Evolutionary conservation across 257 asterid species (phyloP), one percentile per base, ranked within the genome.

Genomic region (Solanum sejunctum): DNA sequence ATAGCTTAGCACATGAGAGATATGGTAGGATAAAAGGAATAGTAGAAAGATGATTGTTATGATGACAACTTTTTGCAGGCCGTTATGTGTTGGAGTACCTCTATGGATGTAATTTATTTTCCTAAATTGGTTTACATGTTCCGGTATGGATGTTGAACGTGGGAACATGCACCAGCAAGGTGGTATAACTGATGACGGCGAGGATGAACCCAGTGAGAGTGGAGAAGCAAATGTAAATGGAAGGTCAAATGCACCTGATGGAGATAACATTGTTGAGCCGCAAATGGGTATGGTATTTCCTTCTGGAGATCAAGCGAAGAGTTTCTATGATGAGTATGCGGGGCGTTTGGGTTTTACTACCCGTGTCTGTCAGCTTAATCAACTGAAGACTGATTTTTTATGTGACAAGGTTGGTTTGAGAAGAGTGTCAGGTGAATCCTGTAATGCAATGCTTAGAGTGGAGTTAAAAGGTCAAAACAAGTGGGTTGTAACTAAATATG

Each of bases 371-470:
- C 89, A 84, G 73, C 69, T 52, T 83, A 88, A 88, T 80, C 87
- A 86, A 32, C 84, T 92, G 83, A 90, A 89, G 87, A 82, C 90
- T 17, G 83, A 92, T 52, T 92, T 88, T 83, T 83, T 88, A 70
- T 95, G 98, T 91, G 90, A 90, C 39, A 86, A 82, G 72, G 92
- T 89, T 86, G 92, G 92, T 58, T 87, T 86, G 49, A 92, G 88
- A 83, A 91, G 90, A 89, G 86, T 92, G 58, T 85, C 85, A 18
- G 89, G 92, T 84, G 94, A 90, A 77, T 87, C 87, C 88, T 95
- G 98, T 88, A 92, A 85, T 63, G 98, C 98, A 26, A 87, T 92
- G 95, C 94, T 95, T 57, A 90, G 92, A 90, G 75, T 95, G 73
- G 98, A 93, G 88, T 77, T 83, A 36, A 89, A 87, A 85, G 88